Percentiles rank a stretch among this genome's conserved stretches.
These are phyloP conservation scores for Saturnispora ahearnii DNA, from an alignment of 805 yeast species.

Conservation along the genomic window DNA sequence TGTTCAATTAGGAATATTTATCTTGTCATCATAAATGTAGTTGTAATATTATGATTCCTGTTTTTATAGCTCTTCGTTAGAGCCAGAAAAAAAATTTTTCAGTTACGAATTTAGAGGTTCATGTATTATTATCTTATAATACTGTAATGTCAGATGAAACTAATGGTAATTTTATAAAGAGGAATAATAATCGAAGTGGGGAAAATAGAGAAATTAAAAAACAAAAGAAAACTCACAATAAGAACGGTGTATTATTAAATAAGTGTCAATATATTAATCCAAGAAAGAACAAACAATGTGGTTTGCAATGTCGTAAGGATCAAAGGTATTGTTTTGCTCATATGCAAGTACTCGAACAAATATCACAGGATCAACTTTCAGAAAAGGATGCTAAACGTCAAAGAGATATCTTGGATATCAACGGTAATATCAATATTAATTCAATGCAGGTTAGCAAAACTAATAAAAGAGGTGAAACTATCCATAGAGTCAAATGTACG, in stretches of 20 bases:
- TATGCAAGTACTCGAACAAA: constrained; percentile 10
- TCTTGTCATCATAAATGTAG: no score
- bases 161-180: no score
- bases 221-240: constrained; percentile 4
- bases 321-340: constrained; percentile 59
- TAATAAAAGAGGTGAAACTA: constrained; percentile 21
- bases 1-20: not conserved
- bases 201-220: not conserved
- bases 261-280: constrained; percentile 42
- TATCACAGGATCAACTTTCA: not conserved
- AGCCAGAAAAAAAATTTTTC: not conserved
- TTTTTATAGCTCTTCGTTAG: no score
- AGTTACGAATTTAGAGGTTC: not conserved
- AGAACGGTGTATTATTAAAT: constrained; percentile 6
- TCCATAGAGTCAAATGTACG: constrained; percentile 60
- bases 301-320: constrained; percentile 45
- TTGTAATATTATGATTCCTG: no score
- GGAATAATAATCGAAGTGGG: not conserved
- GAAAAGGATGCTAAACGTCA: constrained; percentile 3
- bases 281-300: constrained; percentile 49
- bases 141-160: not conserved
- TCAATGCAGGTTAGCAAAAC: constrained; percentile 15
- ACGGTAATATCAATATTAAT: not conserved
- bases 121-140: not conserved
- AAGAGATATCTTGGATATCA: not conserved